Base-by-base conservation (phyloP, 306 rosid species). In the Cucurbita moschata region DNA sequence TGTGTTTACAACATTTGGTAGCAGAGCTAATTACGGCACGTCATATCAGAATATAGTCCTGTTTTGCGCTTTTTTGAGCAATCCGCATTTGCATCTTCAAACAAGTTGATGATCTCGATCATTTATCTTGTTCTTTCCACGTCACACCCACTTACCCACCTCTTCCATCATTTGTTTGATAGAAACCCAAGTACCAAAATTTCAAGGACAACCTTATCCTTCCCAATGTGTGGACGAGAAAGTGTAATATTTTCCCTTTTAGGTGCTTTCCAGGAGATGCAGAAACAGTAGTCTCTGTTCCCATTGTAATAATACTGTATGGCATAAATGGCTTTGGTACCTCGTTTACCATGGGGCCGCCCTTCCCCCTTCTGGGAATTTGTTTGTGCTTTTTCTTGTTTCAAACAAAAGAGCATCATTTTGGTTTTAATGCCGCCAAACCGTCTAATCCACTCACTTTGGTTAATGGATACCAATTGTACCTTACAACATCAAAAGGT, bases 361-460 rank as follows among this genome's bases (percentile, higher is more conserved):
- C 26, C 26, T 26, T 26, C 26, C 26, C 26, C 26, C 2, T 26
- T 26, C 2, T 26, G 26, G 26, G 26, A 26, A 26, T 26, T 26
- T 26, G 26, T 26, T 26, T 6, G 64, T 57, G 15, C 37, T 21
- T 43, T 65, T 65, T 37, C 35, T 42, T 66, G 72, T 46, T 67
- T 67, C 42, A 11, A 46, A 67, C 72, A 44, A 46, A 67, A 66
- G 50, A 39, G 69, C 26, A 38, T 42, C 50, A 63, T 43, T 21
- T 19, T 66, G 73, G 19, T 26, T 67, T 69, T 26, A 49, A 69
- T 69, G 74, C 59, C 59, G 59, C 74, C 59, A 69, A 69, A 49
- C 44, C 60, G 51, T 51, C 47, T 12, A 70, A 51, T 51, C 74
- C 60, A 70, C 74, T 50, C 74, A 51, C 60, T 51, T 70, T 70